These are phyloP conservation scores for Wickerhamiella cacticola DNA, from an alignment of 805 yeast genomes.

Conservation along the genomic window DNA sequence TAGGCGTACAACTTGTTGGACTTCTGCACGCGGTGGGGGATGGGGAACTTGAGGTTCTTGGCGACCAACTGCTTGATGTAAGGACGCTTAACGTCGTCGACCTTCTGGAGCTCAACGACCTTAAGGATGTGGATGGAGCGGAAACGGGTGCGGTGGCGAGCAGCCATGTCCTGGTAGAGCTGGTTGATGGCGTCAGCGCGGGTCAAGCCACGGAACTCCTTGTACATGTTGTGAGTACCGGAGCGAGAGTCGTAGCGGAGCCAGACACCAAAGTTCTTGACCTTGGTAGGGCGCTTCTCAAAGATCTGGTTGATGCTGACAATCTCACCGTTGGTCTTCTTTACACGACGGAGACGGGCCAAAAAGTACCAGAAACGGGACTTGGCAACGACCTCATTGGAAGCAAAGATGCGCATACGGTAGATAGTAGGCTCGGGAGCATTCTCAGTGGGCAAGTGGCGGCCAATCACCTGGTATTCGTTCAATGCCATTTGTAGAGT, in stretches of 20 bases:
- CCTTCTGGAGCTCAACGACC: constrained; percentile 97
- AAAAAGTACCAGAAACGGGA: constrained; percentile 99
- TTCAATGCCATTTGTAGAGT: constrained; percentile 34
- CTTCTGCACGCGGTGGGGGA: constrained; percentile 98
- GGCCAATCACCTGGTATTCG: constrained; percentile 99
- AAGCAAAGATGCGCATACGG: constrained; percentile 99
- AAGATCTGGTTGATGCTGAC: constrained; percentile 82
- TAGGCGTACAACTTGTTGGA: constrained; percentile 76
- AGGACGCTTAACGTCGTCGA: constrained; percentile 98
- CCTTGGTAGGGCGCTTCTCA: constrained; percentile 97
- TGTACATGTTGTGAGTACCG: constrained; percentile 99
- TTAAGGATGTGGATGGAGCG: constrained; percentile 98
- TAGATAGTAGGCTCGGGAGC: constrained; percentile 99
- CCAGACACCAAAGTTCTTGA: constrained; percentile 99
- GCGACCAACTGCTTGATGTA: constrained; percentile 94
- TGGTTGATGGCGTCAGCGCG: constrained; percentile 98
- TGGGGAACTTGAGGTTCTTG: constrained; percentile 97
- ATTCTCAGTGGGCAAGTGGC: constrained; percentile 98
- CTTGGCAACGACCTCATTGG: constrained; percentile 97
- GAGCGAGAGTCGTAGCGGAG: constrained; percentile 99
- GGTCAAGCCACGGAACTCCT: constrained; percentile 99
- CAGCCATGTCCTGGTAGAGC: constrained; percentile 99
- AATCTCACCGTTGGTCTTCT: constrained; percentile 99
- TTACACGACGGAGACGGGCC: constrained; percentile 98
- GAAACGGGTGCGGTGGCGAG: constrained; percentile 99